phyloP scores from a whole-genome alignment of 1,139 yeast species.

The Kodamaea suecica region DNA sequence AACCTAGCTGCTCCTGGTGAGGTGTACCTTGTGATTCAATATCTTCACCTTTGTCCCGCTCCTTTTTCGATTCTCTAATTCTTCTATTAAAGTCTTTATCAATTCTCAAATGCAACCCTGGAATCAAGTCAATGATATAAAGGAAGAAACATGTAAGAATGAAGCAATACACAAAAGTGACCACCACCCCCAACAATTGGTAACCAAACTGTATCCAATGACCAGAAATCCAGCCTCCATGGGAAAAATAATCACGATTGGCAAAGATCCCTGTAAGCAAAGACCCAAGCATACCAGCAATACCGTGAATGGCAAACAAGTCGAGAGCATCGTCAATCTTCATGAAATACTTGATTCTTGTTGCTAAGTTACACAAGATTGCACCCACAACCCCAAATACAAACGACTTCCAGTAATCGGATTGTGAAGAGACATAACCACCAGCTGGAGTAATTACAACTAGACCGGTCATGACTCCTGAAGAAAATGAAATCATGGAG shows the following conservation, averaged over 20 bases:
- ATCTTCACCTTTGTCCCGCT: conserved; percentile 12
- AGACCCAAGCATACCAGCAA: conserved; percentile 44
- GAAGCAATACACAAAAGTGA: conserved; percentile 40
- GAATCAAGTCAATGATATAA: conserved; percentile 41
- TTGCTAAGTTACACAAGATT: conserved; percentile 34
- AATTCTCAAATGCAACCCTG: conserved; percentile 47
- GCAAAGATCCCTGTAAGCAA: conserved; percentile 45
- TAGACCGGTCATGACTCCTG: conserved; percentile 44
- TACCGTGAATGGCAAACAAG: conserved; percentile 46
- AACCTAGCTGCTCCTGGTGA: conserved; percentile 13
- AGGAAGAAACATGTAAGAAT: conserved; percentile 36
- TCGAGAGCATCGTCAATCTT: conserved; percentile 46
- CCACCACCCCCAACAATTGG: conserved; percentile 44
- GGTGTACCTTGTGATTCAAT: conserved; percentile 21
- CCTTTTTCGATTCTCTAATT: conserved; percentile 19
- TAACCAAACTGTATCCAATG: conserved; percentile 48
- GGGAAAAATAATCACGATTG: conserved; percentile 27
- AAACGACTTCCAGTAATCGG: conserved; percentile 42
- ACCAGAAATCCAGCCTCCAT: conserved; percentile 51
- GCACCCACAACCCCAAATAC: conserved; percentile 43
- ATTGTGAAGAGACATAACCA: conserved; percentile 37
- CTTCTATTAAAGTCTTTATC: conserved; percentile 40
- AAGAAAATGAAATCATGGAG: conserved; percentile 41
- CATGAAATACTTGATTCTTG: conserved; percentile 40
- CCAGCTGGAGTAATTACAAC: conserved; percentile 49